Percentiles rank a stretch among this genome's conserved stretches.
These are phyloP conservation scores for Ettlia oleoabundans DNA, from an alignment of 139 green algal genomes.

Conservation along the genomic window DNA sequence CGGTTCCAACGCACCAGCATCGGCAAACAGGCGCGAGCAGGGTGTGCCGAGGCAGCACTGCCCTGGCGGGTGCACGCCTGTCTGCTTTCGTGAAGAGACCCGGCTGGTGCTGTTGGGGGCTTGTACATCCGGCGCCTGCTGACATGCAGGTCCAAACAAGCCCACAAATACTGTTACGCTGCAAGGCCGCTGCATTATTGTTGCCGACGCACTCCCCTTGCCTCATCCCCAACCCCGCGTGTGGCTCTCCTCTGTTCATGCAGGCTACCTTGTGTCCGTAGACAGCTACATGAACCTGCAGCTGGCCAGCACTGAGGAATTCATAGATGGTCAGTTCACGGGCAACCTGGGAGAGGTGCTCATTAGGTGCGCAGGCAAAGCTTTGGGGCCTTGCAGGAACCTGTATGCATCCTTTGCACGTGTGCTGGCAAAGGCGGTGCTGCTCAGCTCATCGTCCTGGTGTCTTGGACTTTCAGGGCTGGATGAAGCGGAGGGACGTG, in stretches of 20 bases:
- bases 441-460: no score
- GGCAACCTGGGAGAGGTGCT: conserved; percentile 95
- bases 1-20: no score
- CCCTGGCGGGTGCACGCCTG: neutral
- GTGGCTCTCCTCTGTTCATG: neutral
- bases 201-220: neutral
- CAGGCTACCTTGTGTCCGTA: conserved; percentile 50
- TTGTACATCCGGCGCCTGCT: neutral
- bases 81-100: no score
- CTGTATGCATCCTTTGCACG: no score
- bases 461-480: no score
- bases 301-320: conserved; percentile 97
- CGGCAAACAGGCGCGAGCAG: no score
- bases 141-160: neutral
- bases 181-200: neutral
- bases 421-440: no score
- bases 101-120: no score
- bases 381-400: no score
- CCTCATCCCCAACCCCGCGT: no score
- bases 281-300: conserved; percentile 66
- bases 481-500: no score
- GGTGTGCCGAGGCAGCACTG: no score
- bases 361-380: conserved; percentile 69
- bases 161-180: neutral
- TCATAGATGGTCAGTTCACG: conserved; percentile 91